Base-by-base conservation (phyloP, 768 basidiomycete genomes). In the Cystoderma amianthinum region DNA sequence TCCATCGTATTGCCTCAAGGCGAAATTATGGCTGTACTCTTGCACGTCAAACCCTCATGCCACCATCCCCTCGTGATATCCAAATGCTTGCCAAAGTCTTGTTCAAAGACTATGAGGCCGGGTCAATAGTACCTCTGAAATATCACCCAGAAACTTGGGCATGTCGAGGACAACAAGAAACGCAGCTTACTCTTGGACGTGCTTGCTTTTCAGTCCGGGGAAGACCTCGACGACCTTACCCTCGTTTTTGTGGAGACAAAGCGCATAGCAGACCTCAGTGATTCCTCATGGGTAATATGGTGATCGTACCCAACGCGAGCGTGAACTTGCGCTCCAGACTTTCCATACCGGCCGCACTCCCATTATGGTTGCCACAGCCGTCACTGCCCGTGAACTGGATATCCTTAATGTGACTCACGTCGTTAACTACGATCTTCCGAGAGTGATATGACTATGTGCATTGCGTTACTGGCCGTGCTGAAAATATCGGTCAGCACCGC, bases 381-480 rank as follows among this genome's bases (percentile, higher is more conserved):
- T 99, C 43, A 96, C 96, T 23, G 96, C 96, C 43, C 92, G 96
- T 71, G 96, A 96, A 57, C 80, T 99, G 51, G 96, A 99, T 65
- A 98, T 99, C 53, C 96, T 96, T 47, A 96, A 99, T 63, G 96
- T 99, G 57, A 96, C 89, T 12, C 96, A 98, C 60, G 96, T 99
- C 56, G 75, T 98, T 71, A 95, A 97, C 63, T 98, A 97, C 64
- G 96, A 98, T 60, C 73, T 99, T 4, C 96, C 96, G 10, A 86
- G 86, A 45, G 96, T 98, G 65, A 94, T 99, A 98, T 57, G 96
- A 99, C 64, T 99, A 98, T 65, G 94, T 98, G 35, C 94, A 98
- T 60, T 93, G 92, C 56, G 94, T 94, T 72, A 95, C 93, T 11
- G 96, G 96, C 34, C 94, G 96, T 78, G 96, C 96, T 7, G 96